A percentile compares a stretch with the other conserved stretches of the same genome.
phyloP scores from a whole-genome alignment of 2,329 filamentous ascomycete genomes.

The Xylariales sp. region DNA sequence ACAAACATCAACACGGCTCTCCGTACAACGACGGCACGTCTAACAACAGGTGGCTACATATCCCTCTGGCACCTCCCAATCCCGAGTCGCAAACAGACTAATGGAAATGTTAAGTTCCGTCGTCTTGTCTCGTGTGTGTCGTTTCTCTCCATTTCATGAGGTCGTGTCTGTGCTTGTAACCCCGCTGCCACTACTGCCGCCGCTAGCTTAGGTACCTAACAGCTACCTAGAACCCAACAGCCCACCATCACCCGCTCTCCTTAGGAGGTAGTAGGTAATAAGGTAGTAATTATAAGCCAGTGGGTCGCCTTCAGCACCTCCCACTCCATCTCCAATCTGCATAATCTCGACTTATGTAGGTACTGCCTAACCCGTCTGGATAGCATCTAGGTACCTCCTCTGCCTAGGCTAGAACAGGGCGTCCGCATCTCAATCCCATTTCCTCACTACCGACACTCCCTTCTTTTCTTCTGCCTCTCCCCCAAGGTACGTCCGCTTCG shows the following conservation, averaged over 20 bases:
- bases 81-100: too few relatives aligned
- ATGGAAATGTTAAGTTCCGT: not conserved
- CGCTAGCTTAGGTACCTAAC: too few relatives aligned
- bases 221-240: too few relatives aligned
- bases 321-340: too few relatives aligned
- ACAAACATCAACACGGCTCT: not conserved
- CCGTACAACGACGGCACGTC: not conserved
- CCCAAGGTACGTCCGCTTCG: conserved; percentile 25
- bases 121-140: not conserved
- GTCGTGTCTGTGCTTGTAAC: conserved; percentile 4
- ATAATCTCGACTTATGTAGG: not conserved
- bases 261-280: not conserved
- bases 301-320: conserved; percentile 29
- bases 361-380: not conserved
- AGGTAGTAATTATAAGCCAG: conserved; percentile 25
- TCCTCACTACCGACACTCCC: conserved; percentile 32
- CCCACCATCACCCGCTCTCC: conserved; percentile 7
- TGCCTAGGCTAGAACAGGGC: conserved; percentile 23
- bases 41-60: not conserved
- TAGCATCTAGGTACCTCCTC: not conserved
- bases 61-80: too few relatives aligned
- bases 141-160: not conserved
- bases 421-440: conserved; percentile 37
- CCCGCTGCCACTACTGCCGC: not conserved
- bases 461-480: conserved; percentile 14